Evolutionary conservation across 2,329 filamentous ascomycete species (phyloP).

Genomic region (Aspergillus transmontanensis): DNA sequence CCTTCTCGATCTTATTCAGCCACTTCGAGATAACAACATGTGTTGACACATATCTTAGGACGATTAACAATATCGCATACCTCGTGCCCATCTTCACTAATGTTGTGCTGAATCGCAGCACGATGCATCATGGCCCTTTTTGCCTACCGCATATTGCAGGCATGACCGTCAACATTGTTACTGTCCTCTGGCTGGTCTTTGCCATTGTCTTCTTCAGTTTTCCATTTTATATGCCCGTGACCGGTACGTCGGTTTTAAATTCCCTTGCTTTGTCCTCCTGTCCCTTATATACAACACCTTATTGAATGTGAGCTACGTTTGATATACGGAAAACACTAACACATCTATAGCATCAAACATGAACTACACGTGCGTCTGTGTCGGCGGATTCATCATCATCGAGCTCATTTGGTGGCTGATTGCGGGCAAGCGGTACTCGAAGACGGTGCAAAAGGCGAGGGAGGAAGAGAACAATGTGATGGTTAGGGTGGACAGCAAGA

Average conservation of each 20-base stretch:
- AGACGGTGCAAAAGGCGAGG: slow-evolving; percentile 38
- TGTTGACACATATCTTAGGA: slow-evolving; percentile 29
- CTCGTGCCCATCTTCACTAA: slow-evolving; percentile 51
- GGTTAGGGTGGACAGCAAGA: slow-evolving; percentile 14
- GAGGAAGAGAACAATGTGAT: slow-evolving; percentile 61
- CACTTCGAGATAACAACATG: not conserved
- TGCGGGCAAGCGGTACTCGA: slow-evolving; percentile 42
- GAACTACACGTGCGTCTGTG: slow-evolving; percentile 54
- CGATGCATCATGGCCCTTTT: slow-evolving; percentile 50
- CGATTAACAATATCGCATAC: slow-evolving; percentile 51
- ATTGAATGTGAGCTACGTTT: not conserved
- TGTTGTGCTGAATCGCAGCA: slow-evolving; percentile 46
- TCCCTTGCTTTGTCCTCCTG: not conserved
- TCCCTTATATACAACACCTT: not conserved
- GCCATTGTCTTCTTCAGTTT: slow-evolving; percentile 55
- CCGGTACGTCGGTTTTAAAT: slow-evolving; percentile 14
- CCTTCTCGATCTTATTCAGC: not conserved
- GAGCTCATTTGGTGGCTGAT: slow-evolving; percentile 48
- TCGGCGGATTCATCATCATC: slow-evolving; percentile 45
- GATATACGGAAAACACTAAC: not conserved
- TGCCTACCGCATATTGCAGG: slow-evolving; percentile 45
- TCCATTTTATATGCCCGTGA: slow-evolving; percentile 42
- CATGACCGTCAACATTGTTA: slow-evolving; percentile 47
- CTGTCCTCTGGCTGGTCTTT: slow-evolving; percentile 52
- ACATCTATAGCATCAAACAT: slow-evolving; percentile 39